Evolutionary conservation across 2,329 filamentous ascomycete genomes (phyloP).

Genomic region (Byssochlamys sp.): DNA sequence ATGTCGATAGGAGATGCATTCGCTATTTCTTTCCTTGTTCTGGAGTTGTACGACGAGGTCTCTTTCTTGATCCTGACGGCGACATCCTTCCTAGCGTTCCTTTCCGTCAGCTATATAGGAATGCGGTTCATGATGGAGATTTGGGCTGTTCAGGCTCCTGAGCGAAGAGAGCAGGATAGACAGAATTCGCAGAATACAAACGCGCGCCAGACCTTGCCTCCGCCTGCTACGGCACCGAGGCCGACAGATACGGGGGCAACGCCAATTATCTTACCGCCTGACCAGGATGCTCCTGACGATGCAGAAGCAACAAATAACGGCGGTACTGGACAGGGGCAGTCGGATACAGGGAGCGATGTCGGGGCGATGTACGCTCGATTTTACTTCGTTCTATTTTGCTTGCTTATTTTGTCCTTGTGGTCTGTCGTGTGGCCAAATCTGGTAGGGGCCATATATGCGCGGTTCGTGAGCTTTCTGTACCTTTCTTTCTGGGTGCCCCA

Average conservation of each 20-base stretch:
- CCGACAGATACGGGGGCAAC: slow-evolving; percentile 40
- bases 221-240: slow-evolving; percentile 41
- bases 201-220: slow-evolving; percentile 34
- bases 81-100: slow-evolving; percentile 50
- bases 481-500: slow-evolving; percentile 89
- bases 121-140: slow-evolving; percentile 59
- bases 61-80: slow-evolving; percentile 48
- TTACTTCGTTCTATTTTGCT: slow-evolving; percentile 49
- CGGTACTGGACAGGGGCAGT: slow-evolving; percentile 23
- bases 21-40: slow-evolving; percentile 45
- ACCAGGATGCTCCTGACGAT: slow-evolving; percentile 44
- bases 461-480: slow-evolving; percentile 61
- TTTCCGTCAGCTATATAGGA: slow-evolving; percentile 53
- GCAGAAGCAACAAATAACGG: slow-evolving; percentile 24
- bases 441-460: slow-evolving; percentile 46
- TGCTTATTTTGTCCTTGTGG: slow-evolving; percentile 52
- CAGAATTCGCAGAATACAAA: slow-evolving; percentile 16
- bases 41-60: slow-evolving; percentile 47
- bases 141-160: slow-evolving; percentile 51
- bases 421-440: slow-evolving; percentile 48
- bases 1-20: slow-evolving; percentile 55
- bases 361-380: slow-evolving; percentile 53
- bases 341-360: slow-evolving; percentile 38
- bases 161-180: slow-evolving; percentile 28
- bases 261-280: slow-evolving; percentile 50